Base-by-base conservation (phyloP, 1,284 basidiomycete species). In the Leccinum pachyderme region DNA sequence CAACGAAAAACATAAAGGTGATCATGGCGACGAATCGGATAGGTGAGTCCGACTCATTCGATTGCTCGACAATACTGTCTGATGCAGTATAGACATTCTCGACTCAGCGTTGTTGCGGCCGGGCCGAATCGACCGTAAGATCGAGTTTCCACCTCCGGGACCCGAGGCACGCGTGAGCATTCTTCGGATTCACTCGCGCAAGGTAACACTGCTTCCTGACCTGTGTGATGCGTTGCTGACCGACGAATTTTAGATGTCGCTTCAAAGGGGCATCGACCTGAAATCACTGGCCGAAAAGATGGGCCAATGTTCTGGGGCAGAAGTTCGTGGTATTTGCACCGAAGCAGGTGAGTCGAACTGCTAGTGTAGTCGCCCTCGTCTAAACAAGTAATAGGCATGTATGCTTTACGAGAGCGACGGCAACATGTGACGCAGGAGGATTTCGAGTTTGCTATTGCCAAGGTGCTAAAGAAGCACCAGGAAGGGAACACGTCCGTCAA, bases 21-120 rank as follows among this genome's bases (percentile, higher is more conserved):
- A 97, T 98, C 77, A 98, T 98, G 95, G 95, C 95, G 33, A 98
- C 95, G 54, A 98, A 98, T 76, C 91, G 95, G 68, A 98, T 98
- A 77, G 93, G 88, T 88, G 55, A 52, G 61, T 2, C 11, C 2
- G 3, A 6, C 37, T 5, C 5, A 5, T 39, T n/a, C 11, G 18
- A 18, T 22, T 11, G 3, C 6, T 39, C 9, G 11, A 22, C 1
- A 4, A 4, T 39, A 22, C 22, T 4, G 4, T 22, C 64, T 66
- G 54, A 64, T 51, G 1, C 0, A 12, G 5, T 12, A 6, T 11
- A 90, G 93, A 99, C 75, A 98, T 98, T 61, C 84, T 99, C 62
- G 96, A 98, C 72, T 89, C 93, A 51, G 96, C 96, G 0, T 81
- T 99, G 25, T 81, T 99, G 31, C 87, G 96, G 63, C 95, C 96